Conservation (phyloP, 148 eudicot genomes). For the Fagopyrum homotropicum region DNA sequence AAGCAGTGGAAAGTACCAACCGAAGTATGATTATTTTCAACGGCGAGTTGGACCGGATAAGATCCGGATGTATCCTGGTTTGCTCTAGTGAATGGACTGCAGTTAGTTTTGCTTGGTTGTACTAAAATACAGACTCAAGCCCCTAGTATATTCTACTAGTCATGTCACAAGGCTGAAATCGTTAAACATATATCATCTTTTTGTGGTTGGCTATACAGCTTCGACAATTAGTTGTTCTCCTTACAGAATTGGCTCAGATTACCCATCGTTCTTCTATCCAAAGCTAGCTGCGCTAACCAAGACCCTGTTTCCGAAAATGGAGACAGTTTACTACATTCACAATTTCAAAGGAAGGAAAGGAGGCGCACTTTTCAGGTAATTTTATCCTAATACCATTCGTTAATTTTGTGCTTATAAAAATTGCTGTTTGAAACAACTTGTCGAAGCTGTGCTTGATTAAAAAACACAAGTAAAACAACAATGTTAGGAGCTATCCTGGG, state of each 20-base stretch:
- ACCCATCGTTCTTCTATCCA: constrained; percentile 92
- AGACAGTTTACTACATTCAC: constrained; percentile 93
- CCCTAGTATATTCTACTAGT: background rate
- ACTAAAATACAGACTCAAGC: background rate
- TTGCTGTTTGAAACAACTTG: background rate
- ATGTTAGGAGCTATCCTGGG: constrained; percentile 76
- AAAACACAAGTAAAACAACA: background rate
- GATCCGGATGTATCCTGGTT: constrained; percentile 99
- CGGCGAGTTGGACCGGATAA: constrained; percentile 93
- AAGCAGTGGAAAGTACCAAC: constrained; percentile 61
- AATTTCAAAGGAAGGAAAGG: constrained; percentile 88
- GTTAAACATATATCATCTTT: background rate
- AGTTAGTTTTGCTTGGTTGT: background rate
- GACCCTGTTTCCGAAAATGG: constrained; percentile 85
- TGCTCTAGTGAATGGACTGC: background rate
- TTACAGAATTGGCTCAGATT: constrained; percentile 45
- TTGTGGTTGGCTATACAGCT: background rate
- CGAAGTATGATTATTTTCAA: constrained; percentile 79
- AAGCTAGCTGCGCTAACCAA: constrained; percentile 74
- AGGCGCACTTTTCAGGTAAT: constrained; percentile 88
- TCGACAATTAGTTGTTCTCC: constrained; percentile 22
- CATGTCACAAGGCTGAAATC: background rate
- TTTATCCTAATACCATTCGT: background rate
- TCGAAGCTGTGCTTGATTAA: background rate
- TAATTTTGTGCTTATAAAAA: background rate